Percentiles rank a stretch among this genome's conserved stretches.
phyloP scores from a whole-genome alignment of 257 asterid genomes.

The Nicotiana knightiana region DNA sequence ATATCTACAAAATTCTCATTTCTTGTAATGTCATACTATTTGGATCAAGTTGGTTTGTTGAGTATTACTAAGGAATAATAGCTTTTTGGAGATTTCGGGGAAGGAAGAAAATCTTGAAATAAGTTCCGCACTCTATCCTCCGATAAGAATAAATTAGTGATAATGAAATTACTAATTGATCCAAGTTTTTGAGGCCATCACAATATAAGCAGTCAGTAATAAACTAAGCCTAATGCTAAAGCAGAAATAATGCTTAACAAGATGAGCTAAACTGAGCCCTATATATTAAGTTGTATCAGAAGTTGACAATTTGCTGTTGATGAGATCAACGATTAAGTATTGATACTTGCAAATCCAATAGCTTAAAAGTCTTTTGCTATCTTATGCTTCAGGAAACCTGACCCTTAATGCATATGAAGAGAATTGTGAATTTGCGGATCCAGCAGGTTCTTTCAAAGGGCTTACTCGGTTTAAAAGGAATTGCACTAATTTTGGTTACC shows the following conservation, averaged over 20 bases:
- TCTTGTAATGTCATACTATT: not conserved
- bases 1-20: not conserved
- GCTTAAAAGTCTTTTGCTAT: not conserved
- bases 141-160: not conserved
- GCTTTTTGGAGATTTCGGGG: not conserved
- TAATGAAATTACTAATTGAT: no score
- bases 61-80: not conserved
- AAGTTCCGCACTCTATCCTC: not conserved
- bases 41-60: not conserved
- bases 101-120: not conserved
- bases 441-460: constrained; percentile 92
- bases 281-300: not conserved
- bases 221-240: no score
- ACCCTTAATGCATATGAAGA: constrained; percentile 77
- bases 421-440: constrained; percentile 95
- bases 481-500: constrained; percentile 88
- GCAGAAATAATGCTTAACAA: no score
- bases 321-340: not conserved
- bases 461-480: constrained; percentile 72
- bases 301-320: not conserved
- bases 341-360: not conserved
- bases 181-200: no score
- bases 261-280: no score
- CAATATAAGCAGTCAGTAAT: no score
- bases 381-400: constrained; percentile 52